Conservation (phyloP, 2,329 filamentous ascomycete genomes). For the Beauveria caledonica region DNA sequence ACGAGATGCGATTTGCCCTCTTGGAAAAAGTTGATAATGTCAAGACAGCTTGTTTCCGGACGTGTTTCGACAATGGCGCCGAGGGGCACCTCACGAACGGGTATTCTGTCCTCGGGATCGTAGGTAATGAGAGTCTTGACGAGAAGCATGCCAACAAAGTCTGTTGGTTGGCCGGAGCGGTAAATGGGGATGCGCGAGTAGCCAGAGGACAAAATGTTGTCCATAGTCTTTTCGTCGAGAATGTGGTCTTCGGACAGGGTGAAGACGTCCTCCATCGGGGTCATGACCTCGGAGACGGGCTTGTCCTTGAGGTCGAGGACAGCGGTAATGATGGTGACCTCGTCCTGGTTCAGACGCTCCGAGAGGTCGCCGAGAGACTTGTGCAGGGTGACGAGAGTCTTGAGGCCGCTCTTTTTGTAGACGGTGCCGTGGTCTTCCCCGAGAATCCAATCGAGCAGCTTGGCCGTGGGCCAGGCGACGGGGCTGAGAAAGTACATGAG, state of each 20-base stretch:
- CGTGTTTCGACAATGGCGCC: conserved; percentile 92
- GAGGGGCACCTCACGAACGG: conserved; percentile 82
- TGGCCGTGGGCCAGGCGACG: conserved; percentile 88
- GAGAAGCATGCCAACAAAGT: conserved; percentile 95
- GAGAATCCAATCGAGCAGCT: conserved; percentile 85
- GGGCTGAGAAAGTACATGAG: conserved; percentile 92
- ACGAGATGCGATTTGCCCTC: conserved; percentile 99
- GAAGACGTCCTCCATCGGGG: conserved; percentile 95
- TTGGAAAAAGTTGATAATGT: conserved; percentile 99
- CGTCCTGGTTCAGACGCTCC: conserved; percentile 89
- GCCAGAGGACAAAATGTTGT: conserved; percentile 82
- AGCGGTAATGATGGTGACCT: conserved; percentile 97
- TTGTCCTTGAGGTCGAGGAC: conserved; percentile 96
- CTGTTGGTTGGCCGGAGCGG: conserved; percentile 69
- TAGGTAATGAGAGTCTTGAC: conserved; percentile 99
- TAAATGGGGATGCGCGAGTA: conserved; percentile 96
- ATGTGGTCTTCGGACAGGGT: conserved; percentile 93
- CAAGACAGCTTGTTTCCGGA: conserved; percentile 90
- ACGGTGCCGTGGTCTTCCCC: conserved; percentile 93
- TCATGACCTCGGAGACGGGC: conserved; percentile 93
- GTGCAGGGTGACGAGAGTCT: conserved; percentile 91
- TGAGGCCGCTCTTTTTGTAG: conserved; percentile 96
- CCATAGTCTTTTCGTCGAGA: conserved; percentile 89
- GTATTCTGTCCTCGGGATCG: conserved; percentile 84
- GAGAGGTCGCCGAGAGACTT: conserved; percentile 80